Evolutionary conservation across 176 grass and related monocot species (phyloP), one percentile per base, ranked within the genome.

Genomic region (Ensete ventricosum): DNA sequence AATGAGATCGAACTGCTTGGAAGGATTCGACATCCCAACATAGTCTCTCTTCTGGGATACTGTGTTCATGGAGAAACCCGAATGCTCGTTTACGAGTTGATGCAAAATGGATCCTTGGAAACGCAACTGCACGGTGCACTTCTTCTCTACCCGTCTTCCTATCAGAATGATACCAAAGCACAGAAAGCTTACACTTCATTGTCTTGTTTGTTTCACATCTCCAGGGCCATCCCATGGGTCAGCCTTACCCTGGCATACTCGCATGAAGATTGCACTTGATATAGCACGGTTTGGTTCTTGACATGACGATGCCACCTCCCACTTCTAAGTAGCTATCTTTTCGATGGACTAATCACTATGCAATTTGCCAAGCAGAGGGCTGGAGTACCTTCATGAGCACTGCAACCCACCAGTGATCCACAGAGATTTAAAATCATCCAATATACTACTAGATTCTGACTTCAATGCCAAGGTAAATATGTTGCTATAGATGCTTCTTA

Each of bases 221-320:
- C 48, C 85, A 99, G 95, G 95, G 53, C 19, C 95, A 76, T 94
- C 90, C 77, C 88, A 87, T 89, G 95, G 95, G 55, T 89, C 91
- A 58, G 78, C 82, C 55, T 79, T 99, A 85, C 87, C 82, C 83
- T 99, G 95, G 95, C 82, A 94, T 34, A 82, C 89, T 54, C 84
- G 95, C 64, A 99, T 99, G 95, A 99, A 99, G 89, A 99, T 99
- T 2, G 88, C 95, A 17, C 88, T 99, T 17, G 91, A 99, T 82
- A 99, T 75, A 25, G 95, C 95, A 9, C 91, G 95, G 95, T 99
- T 74, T 55, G 12, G 6, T 77, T 81, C 49, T 70, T 70, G 8
- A 70, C 25, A 51, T 1, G 4, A 2, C 8, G 22, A 50, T 69
- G 34, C 17, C 43, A 50, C 20, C 48, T 70, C 67, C 4, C 67